Evolutionary conservation across 2,329 filamentous ascomycete genomes (phyloP).

Genomic region (Trichoderma aggressivum): DNA sequence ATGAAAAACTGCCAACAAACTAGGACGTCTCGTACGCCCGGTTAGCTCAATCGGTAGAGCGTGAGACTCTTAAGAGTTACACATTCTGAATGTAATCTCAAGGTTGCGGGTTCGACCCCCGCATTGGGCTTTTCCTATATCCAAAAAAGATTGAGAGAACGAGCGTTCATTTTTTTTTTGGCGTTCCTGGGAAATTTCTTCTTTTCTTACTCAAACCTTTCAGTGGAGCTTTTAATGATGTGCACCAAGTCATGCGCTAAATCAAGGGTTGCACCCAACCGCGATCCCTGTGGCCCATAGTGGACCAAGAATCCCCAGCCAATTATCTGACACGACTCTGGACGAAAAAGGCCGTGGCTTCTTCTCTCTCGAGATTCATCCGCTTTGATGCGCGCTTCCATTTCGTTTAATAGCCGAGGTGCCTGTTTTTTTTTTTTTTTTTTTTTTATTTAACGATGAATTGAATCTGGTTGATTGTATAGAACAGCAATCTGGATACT

Average conservation of each 20-base stretch:
- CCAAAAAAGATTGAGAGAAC: neutral
- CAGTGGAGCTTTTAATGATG: neutral
- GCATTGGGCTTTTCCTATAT: conserved; percentile 41
- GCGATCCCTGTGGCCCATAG: neutral
- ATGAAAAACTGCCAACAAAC: neutral
- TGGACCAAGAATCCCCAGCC: neutral
- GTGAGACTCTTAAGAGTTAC: conserved; percentile 57
- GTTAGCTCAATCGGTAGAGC: conserved; percentile 56
- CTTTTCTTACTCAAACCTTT: conserved; percentile 4
- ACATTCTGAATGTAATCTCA: conserved; percentile 39
- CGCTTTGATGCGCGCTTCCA: neutral
- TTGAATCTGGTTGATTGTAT: neutral
- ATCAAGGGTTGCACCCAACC: no score
- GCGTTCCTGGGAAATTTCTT: neutral
- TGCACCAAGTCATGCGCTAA: neutral
- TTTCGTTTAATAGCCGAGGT: neutral
- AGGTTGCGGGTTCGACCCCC: conserved; percentile 55
- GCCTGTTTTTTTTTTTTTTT: neutral
- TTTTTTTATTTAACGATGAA: no score
- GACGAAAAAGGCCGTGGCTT: neutral
- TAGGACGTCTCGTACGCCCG: conserved; percentile 25
- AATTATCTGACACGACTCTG: neutral
- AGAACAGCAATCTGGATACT: neutral
- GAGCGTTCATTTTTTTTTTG: neutral
- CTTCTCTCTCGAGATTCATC: neutral